Percentiles rank a stretch among this genome's conserved stretches.
These are phyloP conservation scores for Waltergamsia citrina DNA, from an alignment of 2,329 filamentous ascomycete genomes.

Conservation along the genomic window DNA sequence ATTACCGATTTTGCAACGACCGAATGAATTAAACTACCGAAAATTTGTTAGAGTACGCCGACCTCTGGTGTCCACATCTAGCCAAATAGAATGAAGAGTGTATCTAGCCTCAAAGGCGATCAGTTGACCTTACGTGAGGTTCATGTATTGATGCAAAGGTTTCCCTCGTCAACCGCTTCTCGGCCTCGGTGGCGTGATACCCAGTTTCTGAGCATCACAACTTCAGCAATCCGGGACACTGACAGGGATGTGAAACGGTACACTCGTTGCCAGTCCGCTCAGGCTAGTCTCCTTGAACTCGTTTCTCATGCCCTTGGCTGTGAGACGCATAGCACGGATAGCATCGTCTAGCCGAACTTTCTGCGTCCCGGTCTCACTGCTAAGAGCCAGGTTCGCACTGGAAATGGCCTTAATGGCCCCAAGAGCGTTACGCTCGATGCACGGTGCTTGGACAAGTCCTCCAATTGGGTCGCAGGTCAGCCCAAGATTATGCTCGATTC, in stretches of 20 bases:
- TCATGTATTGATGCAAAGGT: too few relatives aligned
- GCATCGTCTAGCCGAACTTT: slow-evolving; percentile 40
- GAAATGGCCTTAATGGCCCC: slow-evolving; percentile 41
- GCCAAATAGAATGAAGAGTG: too few relatives aligned
- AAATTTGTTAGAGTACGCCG: too few relatives aligned
- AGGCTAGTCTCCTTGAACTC: slow-evolving; percentile 45
- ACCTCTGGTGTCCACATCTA: too few relatives aligned
- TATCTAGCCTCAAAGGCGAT: too few relatives aligned
- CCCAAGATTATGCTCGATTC: slow-evolving; percentile 42
- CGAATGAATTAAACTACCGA: too few relatives aligned
- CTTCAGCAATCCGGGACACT: slow-evolving; percentile 40
- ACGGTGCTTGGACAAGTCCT: slow-evolving; percentile 39
- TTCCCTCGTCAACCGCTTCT: too few relatives aligned
- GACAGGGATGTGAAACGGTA: slow-evolving; percentile 38
- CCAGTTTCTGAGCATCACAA: not conserved
- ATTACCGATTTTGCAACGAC: too few relatives aligned
- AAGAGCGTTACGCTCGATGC: slow-evolving; percentile 40
- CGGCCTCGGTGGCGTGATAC: too few relatives aligned
- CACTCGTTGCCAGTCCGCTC: slow-evolving; percentile 38
- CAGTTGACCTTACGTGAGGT: too few relatives aligned
- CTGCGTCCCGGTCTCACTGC: slow-evolving; percentile 32
- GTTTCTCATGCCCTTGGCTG: slow-evolving; percentile 40
- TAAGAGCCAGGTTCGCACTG: slow-evolving; percentile 37
- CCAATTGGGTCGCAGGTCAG: slow-evolving; percentile 41
- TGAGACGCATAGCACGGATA: slow-evolving; percentile 39